Evolutionary conservation across 176 grass and related monocot genomes (phyloP).

Genomic region (Oryza meyeriana): DNA sequence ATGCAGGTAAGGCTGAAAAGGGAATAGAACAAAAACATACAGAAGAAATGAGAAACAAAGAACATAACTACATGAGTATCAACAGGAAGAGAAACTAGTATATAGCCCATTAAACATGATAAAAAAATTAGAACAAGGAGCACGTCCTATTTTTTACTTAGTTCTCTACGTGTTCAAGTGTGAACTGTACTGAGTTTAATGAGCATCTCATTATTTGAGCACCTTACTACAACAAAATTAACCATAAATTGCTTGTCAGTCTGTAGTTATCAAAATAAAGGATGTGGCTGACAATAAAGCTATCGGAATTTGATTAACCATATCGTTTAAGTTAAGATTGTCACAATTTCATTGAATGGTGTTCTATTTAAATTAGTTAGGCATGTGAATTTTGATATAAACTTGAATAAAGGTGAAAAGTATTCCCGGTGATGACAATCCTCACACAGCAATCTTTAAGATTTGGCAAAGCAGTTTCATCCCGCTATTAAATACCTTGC

Average conservation of each 20-base stretch:
- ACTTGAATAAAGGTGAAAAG: not conserved
- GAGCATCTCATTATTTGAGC: not conserved
- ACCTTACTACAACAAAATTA: not conserved
- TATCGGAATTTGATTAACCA: not conserved
- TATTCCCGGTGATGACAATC: not conserved
- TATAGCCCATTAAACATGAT: not conserved
- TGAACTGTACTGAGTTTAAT: not conserved
- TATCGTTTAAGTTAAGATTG: not conserved
- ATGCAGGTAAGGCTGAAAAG: constrained; percentile 34
- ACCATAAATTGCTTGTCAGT: not conserved
- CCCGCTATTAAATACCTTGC: not conserved
- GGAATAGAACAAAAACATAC: not conserved
- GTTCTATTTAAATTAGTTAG: not conserved
- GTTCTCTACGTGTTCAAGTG: not conserved
- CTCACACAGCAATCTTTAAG: not conserved
- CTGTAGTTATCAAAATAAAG: not conserved
- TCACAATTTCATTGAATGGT: not conserved
- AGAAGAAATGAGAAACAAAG: not conserved
- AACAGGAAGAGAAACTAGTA: not conserved
- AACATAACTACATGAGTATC: not conserved
- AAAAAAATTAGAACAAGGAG: not conserved
- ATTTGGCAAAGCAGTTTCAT: not conserved
- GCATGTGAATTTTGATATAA: not conserved
- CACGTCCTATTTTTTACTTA: not conserved
- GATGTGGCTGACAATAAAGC: not conserved